Conservation (phyloP, 2,329 filamentous ascomycete species). For the Elsinoe arachidis region DNA sequence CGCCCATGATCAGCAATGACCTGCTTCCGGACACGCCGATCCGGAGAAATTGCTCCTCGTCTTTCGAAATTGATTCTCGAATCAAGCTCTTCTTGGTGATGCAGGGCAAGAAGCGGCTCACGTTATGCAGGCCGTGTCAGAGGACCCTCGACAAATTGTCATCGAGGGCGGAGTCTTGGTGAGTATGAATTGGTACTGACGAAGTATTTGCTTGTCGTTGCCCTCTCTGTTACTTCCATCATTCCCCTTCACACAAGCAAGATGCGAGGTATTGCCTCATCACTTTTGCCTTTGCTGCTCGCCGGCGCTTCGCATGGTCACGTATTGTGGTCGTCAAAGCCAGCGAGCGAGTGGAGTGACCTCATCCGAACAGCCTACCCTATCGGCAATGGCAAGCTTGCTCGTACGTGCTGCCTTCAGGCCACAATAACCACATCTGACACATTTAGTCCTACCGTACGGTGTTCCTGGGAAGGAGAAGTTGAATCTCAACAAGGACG, state of each 20-base stretch:
- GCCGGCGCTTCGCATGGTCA: background rate
- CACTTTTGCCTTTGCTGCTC: background rate
- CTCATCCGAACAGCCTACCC: constrained; percentile 28
- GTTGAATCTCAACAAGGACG: constrained; percentile 41
- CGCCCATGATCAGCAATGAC: background rate
- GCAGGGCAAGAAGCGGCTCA: background rate
- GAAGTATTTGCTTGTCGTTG: background rate
- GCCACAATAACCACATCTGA: background rate
- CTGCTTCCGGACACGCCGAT: constrained; percentile 8
- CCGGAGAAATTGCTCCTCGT: constrained; percentile 16
- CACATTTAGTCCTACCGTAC: constrained; percentile 33
- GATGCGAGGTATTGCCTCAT: background rate
- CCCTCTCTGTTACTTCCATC: background rate
- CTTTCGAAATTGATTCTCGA: background rate
- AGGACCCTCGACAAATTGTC: background rate
- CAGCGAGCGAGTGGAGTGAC: constrained; percentile 12
- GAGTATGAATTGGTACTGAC: no score
- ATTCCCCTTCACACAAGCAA: background rate
- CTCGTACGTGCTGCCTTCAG: constrained; percentile 24
- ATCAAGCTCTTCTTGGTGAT: background rate
- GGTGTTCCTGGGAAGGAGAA: constrained; percentile 37
- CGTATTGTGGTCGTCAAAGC: constrained; percentile 13
- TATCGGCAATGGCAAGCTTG: constrained; percentile 43
- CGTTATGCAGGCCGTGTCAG: background rate
- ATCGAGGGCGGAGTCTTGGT: no score